Base-by-base conservation (phyloP, 345 rosid species). In the Nasturtium officinale region DNA sequence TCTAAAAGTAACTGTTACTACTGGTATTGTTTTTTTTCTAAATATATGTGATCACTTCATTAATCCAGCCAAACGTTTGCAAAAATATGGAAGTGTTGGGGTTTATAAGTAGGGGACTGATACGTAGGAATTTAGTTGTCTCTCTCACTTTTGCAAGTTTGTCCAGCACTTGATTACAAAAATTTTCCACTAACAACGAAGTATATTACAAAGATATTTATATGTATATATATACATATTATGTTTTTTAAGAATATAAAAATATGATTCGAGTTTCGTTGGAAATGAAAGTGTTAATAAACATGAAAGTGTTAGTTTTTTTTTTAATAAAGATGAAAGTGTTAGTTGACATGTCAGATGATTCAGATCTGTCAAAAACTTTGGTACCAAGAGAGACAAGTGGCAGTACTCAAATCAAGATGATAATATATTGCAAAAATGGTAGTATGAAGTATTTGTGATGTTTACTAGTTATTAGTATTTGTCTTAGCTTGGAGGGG, bases 341-440 rank as follows among this genome's bases (percentile, higher is more conserved):
- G 68, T 67, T 75, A 51, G 78, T 52, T 75, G 57, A 67, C 4
- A 60, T 52, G 69, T 75, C 67, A 59, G 62, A 40, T 67, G 17
- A 42, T 5, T 15, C 17, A 42, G 47, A 42, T 42, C 8, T 42
- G 78, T 67, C 72, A 66, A 50, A 55, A 66, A 25, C 26, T 68
- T 75, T 69, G 42, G 30, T 32, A 54, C 6, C 11, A 53, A 61
- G 79, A 67, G 59, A 32, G 65, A 69, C 51, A 61, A 8, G 13
- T 46, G 65, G 62, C 25, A 61, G 8, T 46, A 51, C 64, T 52
- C 33, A 40, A 37, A 46, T 25, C 47, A 43, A 55, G 21, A 57
- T 35, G 8, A 40, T 37, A 6, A 4, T 13, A 54, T 60, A 40
- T 30, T 30, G 72, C 37, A 57, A 29, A 48, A 47, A 59, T 18